phyloP scores from a whole-genome alignment of 2,329 filamentous ascomycete species.

The Stachybotrys elegans region DNA sequence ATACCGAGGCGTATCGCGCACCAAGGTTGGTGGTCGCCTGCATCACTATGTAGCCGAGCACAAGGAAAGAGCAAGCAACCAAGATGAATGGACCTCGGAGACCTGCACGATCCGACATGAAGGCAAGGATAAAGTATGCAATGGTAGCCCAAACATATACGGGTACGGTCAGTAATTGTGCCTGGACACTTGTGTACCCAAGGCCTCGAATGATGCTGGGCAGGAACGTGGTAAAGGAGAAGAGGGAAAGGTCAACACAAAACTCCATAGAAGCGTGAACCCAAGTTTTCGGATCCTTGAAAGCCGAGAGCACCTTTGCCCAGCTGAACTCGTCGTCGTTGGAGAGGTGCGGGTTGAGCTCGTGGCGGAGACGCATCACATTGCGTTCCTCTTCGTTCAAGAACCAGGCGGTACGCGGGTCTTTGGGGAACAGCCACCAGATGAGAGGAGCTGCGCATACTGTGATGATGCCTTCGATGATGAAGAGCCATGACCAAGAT shows the following conservation, averaged over 20 bases:
- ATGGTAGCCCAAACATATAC: neutral
- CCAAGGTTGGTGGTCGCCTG: neutral
- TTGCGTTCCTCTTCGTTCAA: slow-evolving; percentile 6
- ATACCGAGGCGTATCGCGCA: neutral
- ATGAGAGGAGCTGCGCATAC: neutral
- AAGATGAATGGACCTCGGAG: neutral
- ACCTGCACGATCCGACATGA: neutral
- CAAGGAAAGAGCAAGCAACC: neutral
- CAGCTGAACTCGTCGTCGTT: slow-evolving; percentile 7
- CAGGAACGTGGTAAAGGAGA: slow-evolving; percentile 50
- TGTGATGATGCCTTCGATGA: neutral
- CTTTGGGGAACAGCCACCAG: neutral
- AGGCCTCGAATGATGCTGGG: slow-evolving; percentile 44
- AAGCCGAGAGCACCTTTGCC: slow-evolving; percentile 4
- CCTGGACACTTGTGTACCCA: neutral
- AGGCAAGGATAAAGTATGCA: neutral
- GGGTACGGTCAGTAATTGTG: neutral
- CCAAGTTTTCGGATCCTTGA: slow-evolving; percentile 5
- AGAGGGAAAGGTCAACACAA: slow-evolving; percentile 41
- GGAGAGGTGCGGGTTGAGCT: slow-evolving; percentile 7
- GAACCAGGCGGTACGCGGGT: slow-evolving; percentile 4
- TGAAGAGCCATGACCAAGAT: neutral
- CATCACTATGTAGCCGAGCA: neutral
- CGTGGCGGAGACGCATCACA: slow-evolving; percentile 7
- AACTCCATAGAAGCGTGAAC: slow-evolving; percentile 35